Evolutionary conservation across 169 alveolate genomes (phyloP).

Genomic region (Neospora caninum): DNA sequence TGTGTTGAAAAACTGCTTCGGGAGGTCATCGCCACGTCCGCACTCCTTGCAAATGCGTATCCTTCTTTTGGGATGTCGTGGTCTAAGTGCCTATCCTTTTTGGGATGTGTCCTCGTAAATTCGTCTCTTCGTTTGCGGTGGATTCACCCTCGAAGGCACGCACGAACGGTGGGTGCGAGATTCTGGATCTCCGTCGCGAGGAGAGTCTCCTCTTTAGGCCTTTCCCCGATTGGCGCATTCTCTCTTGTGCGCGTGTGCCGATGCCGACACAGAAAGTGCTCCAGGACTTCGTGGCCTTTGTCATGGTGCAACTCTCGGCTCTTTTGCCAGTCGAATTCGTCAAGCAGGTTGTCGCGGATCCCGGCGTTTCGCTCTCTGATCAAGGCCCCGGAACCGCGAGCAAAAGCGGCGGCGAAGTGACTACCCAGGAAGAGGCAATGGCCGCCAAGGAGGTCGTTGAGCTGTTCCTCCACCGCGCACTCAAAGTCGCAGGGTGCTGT

Average conservation of each 20-base stretch:
- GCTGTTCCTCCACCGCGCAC: slow-evolving; percentile 5
- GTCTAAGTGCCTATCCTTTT: no score
- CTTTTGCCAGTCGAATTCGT: slow-evolving; percentile 13
- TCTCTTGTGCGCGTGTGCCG: background rate
- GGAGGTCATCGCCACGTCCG: no score
- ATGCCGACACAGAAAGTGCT: background rate
- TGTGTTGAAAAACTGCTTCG: no score
- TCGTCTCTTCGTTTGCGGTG: no score
- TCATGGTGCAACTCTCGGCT: slow-evolving; percentile 3
- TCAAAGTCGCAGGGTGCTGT: slow-evolving; percentile 9
- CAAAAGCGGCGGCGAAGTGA: background rate
- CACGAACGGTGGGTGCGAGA: no score
- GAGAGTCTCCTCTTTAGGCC: background rate
- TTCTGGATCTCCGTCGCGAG: no score
- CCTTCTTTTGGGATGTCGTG: no score
- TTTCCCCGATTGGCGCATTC: background rate
- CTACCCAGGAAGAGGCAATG: background rate
- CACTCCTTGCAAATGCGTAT: no score
- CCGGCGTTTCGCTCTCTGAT: background rate
- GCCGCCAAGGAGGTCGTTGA: background rate
- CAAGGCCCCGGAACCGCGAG: background rate
- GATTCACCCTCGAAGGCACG: no score
- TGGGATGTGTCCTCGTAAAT: no score
- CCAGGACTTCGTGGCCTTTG: slow-evolving; percentile 9
- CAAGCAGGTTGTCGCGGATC: background rate